A percentile compares a stretch with the other conserved stretches of the same genome.
phyloP scores from a whole-genome alignment of 805 yeast species.

The Grigorovia yakushimaensis region DNA sequence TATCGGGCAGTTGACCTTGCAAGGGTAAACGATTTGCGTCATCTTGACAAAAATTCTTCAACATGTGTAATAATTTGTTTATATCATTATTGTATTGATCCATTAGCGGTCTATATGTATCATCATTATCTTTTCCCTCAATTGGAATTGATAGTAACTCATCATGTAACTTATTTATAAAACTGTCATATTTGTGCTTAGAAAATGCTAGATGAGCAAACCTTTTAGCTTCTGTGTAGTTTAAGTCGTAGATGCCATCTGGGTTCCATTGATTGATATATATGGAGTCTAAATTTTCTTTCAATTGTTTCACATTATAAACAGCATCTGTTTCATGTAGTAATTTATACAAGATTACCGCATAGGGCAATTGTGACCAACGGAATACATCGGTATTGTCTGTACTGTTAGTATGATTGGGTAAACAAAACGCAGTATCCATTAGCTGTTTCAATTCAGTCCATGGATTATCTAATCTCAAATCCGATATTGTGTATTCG shows the following conservation, averaged over 20 bases:
- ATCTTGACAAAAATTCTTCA: conserved; percentile 3
- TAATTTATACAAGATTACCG: conserved; percentile 4
- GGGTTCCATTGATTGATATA: conserved; percentile 25
- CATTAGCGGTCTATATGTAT: conserved; percentile 4
- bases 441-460: conserved; percentile 44
- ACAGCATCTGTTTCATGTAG: background rate
- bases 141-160: no score
- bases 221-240: conserved; percentile 43
- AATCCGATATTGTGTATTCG: conserved; percentile 41
- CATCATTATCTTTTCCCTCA: no score
- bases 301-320: background rate
- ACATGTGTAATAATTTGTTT: conserved; percentile 3
- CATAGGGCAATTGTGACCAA: conserved; percentile 59
- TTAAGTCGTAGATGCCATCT: conserved; percentile 27
- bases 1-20: conserved; percentile 73
- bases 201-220: conserved; percentile 34
- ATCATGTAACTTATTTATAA: background rate
- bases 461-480: conserved; percentile 69
- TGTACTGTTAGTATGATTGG: no score
- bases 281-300: background rate
- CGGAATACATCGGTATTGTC: conserved; percentile 26
- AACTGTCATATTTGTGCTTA: background rate
- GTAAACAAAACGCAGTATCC: conserved; percentile 40
- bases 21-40: conserved; percentile 36
- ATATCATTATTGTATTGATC: conserved; percentile 9